Base-by-base conservation (phyloP, 169 alveolate genomes). In the Plasmodium vinckei region DNA sequence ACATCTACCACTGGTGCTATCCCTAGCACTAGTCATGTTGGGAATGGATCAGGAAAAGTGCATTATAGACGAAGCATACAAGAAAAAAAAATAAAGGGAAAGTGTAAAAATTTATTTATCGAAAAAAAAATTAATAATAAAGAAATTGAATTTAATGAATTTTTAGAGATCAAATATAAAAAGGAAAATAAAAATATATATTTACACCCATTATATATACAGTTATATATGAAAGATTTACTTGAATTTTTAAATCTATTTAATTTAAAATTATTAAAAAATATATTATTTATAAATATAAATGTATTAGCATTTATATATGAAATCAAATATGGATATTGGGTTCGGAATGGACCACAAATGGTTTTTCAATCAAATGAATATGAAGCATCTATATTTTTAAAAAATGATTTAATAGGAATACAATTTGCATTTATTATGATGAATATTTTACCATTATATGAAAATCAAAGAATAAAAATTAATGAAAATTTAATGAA, bases 281-380 rank as follows among this genome's bases (percentile, higher is more conserved):
- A 42, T 17, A 57, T 82, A 6, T 64, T 82, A 10, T 82, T 44
- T 82, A 61, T 82, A n/a, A 82, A 65, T 56, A 44, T 82, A 5
- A 42, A 82, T 44, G 53, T 69, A 12, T 13, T 82, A 46, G 17
- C 65, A n/a, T 82, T 82, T 56, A 54, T 82, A 27, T 82, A 56
- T 82, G 90, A 82, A 56, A 82, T 82, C 19, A 82, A 82, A 56
- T 65, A 82, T 47, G 90, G 90, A 5, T 82, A 82, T 7, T 82
- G 90, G 90, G 90, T 82, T 33, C 56, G 90, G 9, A 82, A 69
- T 49, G 90, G 90, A 9, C 84, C 84, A 9, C 84, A 65, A 27
- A 82, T 82, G 84, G 44, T 51, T 13, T 68, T 68, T 15, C 90
- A 82, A 33, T 82, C 57, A 21, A 59, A 19, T 9, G 82, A 82